Evolutionary conservation across 495 filamentous ascomycete genomes (phyloP).

Genomic region (Penicillium parvum): DNA sequence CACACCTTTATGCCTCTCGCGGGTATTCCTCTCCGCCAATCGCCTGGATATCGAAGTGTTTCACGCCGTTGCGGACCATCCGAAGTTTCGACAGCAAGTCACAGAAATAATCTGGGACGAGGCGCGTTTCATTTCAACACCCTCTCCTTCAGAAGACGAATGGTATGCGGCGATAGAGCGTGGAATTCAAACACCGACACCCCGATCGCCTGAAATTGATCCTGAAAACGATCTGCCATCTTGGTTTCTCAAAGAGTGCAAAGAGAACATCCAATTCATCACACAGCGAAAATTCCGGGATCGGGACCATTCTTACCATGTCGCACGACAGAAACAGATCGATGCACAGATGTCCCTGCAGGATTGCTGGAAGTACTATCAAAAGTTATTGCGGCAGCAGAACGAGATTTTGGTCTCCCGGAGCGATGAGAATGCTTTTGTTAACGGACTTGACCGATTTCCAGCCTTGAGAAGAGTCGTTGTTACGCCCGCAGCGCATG

Average conservation of each 20-base stretch:
- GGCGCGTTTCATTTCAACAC: background rate
- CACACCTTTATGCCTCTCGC: background rate
- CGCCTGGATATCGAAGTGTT: conserved; percentile 4
- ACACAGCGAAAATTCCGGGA: background rate
- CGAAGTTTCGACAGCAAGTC: conserved; percentile 1
- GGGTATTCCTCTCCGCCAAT: conserved; percentile 5
- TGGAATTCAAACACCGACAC: background rate
- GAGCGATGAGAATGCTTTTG: conserved; percentile 10
- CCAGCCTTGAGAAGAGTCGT: conserved; percentile 17
- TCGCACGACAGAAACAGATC: background rate
- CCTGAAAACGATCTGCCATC: background rate
- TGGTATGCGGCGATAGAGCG: background rate
- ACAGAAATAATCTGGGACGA: conserved; percentile 7
- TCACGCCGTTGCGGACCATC: conserved; percentile 3
- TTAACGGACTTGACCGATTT: conserved; percentile 17
- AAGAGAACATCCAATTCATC: background rate
- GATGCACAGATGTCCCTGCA: background rate
- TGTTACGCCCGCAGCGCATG: conserved; percentile 22
- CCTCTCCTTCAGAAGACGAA: background rate
- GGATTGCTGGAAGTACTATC: conserved; percentile 5
- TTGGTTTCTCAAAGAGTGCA: background rate
- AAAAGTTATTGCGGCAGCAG: conserved; percentile 4
- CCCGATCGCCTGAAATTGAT: background rate
- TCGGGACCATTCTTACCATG: background rate
- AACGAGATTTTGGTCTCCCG: conserved; percentile 3